Evolutionary conservation across 2,329 filamentous ascomycete species (phyloP).

Genomic region (Aureobasidium musti): DNA sequence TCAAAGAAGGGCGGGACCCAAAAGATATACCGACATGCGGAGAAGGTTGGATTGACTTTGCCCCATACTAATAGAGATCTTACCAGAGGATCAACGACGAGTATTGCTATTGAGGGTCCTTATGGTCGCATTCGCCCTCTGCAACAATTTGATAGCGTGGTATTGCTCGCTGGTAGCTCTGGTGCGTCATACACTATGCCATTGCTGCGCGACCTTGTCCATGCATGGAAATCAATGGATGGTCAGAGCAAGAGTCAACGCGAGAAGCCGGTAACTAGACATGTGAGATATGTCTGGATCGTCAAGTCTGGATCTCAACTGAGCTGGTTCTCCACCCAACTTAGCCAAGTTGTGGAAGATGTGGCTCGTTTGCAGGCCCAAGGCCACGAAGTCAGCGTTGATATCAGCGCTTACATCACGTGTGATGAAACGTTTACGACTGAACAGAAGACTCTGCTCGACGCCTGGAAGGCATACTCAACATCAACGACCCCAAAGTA

Average conservation of each 20-base stretch:
- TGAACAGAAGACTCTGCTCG: slow-evolving; percentile 42
- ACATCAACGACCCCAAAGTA: slow-evolving; percentile 33
- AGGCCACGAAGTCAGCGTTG: slow-evolving; percentile 48
- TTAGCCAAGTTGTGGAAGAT: slow-evolving; percentile 50
- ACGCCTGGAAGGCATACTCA: slow-evolving; percentile 32
- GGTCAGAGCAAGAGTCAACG: slow-evolving; percentile 34
- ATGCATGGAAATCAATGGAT: slow-evolving; percentile 40
- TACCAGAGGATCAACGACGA: not conserved
- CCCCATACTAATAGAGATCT: slow-evolving; percentile 24
- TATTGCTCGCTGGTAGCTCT: slow-evolving; percentile 62
- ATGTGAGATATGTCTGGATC: slow-evolving; percentile 60
- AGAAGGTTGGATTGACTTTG: slow-evolving; percentile 47
- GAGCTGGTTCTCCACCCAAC: slow-evolving; percentile 55
- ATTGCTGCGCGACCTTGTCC: slow-evolving; percentile 57
- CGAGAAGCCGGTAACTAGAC: slow-evolving; percentile 46
- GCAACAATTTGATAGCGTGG: slow-evolving; percentile 61
- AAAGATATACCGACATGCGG: slow-evolving; percentile 55
- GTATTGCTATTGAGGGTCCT: slow-evolving; percentile 36
- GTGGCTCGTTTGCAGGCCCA: slow-evolving; percentile 45
- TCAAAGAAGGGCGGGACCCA: slow-evolving; percentile 57
- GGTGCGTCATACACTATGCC: slow-evolving; percentile 62
- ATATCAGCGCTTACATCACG: slow-evolving; percentile 58
- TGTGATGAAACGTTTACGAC: slow-evolving; percentile 53
- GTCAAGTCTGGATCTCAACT: slow-evolving; percentile 57
- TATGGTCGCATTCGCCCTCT: slow-evolving; percentile 43